Conservation (phyloP, 805 yeast genomes). For the Kregervanrija pseudodelftensis region DNA sequence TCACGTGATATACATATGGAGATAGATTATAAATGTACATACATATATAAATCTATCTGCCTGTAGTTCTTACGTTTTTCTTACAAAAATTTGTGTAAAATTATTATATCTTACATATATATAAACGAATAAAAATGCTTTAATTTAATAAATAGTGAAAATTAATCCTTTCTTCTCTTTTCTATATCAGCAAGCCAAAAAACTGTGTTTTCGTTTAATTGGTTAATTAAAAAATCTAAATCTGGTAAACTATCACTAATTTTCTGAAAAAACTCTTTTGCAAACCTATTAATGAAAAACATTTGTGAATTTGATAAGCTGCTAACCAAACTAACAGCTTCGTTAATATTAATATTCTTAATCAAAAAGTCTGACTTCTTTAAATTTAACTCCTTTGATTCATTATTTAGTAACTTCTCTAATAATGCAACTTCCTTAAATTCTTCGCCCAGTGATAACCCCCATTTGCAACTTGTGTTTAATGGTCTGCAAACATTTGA, state of each 20-base stretch:
- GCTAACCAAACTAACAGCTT: conserved; percentile 41
- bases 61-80: too few relatives aligned
- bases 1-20: too few relatives aligned
- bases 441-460: conserved; percentile 68
- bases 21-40: too few relatives aligned
- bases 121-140: too few relatives aligned
- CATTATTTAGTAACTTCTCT: conserved; percentile 26
- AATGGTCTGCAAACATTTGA: conserved; percentile 86
- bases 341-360: conserved; percentile 28
- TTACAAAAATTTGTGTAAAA: too few relatives aligned
- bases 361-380: conserved; percentile 5
- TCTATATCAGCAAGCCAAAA: conserved; percentile 39
- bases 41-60: too few relatives aligned
- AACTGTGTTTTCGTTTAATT: conserved; percentile 43
- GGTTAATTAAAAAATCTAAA: conserved; percentile 46
- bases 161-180: too few relatives aligned
- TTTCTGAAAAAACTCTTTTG: conserved; percentile 64
- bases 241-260: conserved; percentile 57
- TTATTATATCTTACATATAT: too few relatives aligned
- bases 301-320: conserved; percentile 63
- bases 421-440: conserved; percentile 59
- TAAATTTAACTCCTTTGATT: conserved; percentile 5
- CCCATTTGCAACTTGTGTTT: conserved; percentile 78
- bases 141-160: too few relatives aligned
- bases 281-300: conserved; percentile 78